These are phyloP conservation scores for Piper longum DNA, from an alignment of 164 flowering plant species.

Conservation along the genomic window DNA sequence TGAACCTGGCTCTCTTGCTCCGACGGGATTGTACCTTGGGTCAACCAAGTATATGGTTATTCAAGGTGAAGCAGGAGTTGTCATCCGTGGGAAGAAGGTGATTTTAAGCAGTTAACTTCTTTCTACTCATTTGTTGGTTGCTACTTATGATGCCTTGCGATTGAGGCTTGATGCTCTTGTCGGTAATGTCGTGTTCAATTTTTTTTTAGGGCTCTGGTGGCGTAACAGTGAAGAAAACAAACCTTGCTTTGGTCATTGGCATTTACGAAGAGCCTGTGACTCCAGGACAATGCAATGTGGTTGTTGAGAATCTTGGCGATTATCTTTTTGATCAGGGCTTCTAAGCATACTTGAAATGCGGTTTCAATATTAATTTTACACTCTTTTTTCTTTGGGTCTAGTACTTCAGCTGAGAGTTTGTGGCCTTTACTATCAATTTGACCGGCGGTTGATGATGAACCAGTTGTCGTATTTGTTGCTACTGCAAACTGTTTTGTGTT, in stretches of 20 bases:
- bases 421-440: too few species aligned
- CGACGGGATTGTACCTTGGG: slow-evolving; percentile 7
- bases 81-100: slow-evolving; percentile 10
- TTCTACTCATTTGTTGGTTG: background rate
- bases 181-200: too few species aligned
- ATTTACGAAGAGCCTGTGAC: background rate
- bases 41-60: slow-evolving; percentile 8
- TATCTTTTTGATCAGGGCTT: background rate
- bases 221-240: background rate
- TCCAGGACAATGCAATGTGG: background rate
- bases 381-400: too few species aligned
- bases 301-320: background rate
- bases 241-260: background rate
- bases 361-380: too few species aligned
- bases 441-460: too few species aligned
- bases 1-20: slow-evolving; percentile 9
- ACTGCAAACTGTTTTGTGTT: too few species aligned
- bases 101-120: background rate
- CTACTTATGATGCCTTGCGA: background rate
- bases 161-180: background rate
- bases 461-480: too few species aligned
- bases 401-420: too few species aligned
- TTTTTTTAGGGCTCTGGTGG: background rate
- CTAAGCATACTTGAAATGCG: too few species aligned
- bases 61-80: slow-evolving; percentile 9